Percentiles rank a stretch among this genome's conserved stretches.
Conservation (phyloP, 2,329 filamentous ascomycete species). For the Gyromitra esculenta region DNA sequence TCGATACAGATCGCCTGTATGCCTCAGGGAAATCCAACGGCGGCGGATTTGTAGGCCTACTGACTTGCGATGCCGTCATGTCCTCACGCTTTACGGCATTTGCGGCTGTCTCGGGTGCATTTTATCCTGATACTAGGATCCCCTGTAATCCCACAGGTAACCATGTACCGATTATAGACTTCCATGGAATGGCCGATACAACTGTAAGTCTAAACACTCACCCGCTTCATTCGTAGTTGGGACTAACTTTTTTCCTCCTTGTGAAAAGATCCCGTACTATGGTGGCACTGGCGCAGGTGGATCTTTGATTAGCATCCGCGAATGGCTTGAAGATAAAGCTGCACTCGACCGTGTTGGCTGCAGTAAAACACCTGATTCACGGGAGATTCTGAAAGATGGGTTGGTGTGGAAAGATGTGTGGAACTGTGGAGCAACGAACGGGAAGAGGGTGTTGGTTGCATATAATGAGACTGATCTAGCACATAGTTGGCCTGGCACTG, state of each 20-base stretch:
- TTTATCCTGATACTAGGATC: conserved; percentile 61
- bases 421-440: conserved; percentile 21
- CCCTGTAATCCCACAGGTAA: conserved; percentile 60
- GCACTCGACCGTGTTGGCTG: conserved; percentile 6
- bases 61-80: conserved; percentile 63
- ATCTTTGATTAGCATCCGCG: conserved; percentile 63
- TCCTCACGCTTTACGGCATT: conserved; percentile 63
- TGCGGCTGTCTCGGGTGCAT: conserved; percentile 63
- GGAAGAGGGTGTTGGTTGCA: conserved; percentile 34
- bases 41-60: conserved; percentile 64
- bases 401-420: conserved; percentile 33
- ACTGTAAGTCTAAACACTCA: conserved; percentile 59
- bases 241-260: not conserved
- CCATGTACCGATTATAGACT: conserved; percentile 62
- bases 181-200: conserved; percentile 65
- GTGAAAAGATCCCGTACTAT: conserved; percentile 59
- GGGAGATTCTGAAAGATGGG: conserved; percentile 15
- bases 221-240: too few relatives aligned
- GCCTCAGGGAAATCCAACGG: conserved; percentile 64
- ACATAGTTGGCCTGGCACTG: conserved; percentile 33
- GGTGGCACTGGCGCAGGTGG: conserved; percentile 63
- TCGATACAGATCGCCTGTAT: conserved; percentile 64
- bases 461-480: conserved; percentile 38
- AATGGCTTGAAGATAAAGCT: conserved; percentile 37
- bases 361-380: not conserved